Evolutionary conservation across 73 alveolate genomes (phyloP), one percentile per base, ranked within the genome.

Genomic region (Tetrahymena malaccensis): DNA sequence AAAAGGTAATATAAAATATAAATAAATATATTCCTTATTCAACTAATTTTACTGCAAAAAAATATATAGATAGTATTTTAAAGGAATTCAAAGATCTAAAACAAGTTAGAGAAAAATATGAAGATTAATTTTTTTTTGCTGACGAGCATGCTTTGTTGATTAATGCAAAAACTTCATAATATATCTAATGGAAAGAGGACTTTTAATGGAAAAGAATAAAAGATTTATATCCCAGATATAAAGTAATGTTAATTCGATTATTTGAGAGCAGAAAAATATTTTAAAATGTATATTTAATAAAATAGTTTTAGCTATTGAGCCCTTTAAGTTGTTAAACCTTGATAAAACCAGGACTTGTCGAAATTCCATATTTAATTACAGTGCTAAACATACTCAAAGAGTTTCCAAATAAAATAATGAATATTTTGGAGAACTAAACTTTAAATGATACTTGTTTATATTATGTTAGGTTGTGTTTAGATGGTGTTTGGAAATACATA

Each of bases 381-480:
- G 89, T 70, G 19, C 31, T 70, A n/a, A 70, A 70, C 25, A 70
- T 70, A 70, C 37, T 70, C 5, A 70, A 70, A 70, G 89, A 70
- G 17, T 70, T 19, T 70, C 89, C 89, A 70, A 70, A 70, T 70
- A 70, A 31, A n/a, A 70, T 70, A 1, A 70, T 70, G 89, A 70
- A n/a, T n/a, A 70, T 70, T n/a, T 1, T 70, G 4, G 89, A 70
- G 31, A 70, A 70, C 12, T n/a, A 97, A 96, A 98, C 98, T 43
- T 93, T 94, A 56, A 97, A 98, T 94, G 96, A 96, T 85, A 98
- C 98, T 43, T 99, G 99, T 83, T 94, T 96, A 50, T 99, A 99
- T 96, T 98, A 98, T 35, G 99, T 98, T 35, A 98, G 96, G 58
- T 94, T 98, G 37, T 97, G 96, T 94, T 89, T 98, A 43, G 97